Base-by-base conservation (phyloP, 1,284 basidiomycete species). In the Athelia psychrophila region DNA sequence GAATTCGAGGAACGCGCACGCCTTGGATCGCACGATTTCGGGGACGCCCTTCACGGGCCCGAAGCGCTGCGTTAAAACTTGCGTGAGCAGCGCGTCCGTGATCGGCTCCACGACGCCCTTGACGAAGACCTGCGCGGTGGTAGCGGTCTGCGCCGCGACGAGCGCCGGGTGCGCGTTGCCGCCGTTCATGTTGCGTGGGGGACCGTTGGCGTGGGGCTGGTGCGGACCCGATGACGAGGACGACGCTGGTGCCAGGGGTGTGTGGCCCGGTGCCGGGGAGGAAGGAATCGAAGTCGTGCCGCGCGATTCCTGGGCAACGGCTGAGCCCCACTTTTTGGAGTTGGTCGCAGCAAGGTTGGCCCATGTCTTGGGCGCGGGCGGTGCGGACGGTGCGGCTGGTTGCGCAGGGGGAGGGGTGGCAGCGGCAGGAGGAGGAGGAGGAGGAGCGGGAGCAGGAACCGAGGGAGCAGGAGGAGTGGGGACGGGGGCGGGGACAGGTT, bases 1-100 rank as follows among this genome's bases (percentile, higher is more conserved):
- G 73, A 96, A 99, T 69, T 98, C 95, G 62, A 95, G 80, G 79
- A 98, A 98, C 1, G 95, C 96, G 65, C 95, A 98, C 0, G 91
- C 93, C 71, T 94, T 96, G 66, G 64, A 65, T 57, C 90, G 88
- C 48, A 97, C 88, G 60, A 98, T 87, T 70, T 98, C 94, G 47
- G 94, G 73, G 6, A 5, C 27, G 20, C 95, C 92, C 70, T 91
- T 92, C 64, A 97, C 79, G 3, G 86, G 79, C 4, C 95, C 95
- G 68, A 98, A 98, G 45, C 86, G 84, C 32, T 75, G 27, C 4
- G 77, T 74, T 24, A 98, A 81, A 10, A 77, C 73, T 22, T 72
- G 71, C 47, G 70, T 75, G 30, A 98, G 78, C 1, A 80, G 75
- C 18, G 71, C 61, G 50, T 86, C 79, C 52, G 84, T 76, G 40